A percentile compares a stretch with the other conserved stretches of the same genome.
Conservation (phyloP, 306 rosid species). For the Vachellia collinsii region DNA sequence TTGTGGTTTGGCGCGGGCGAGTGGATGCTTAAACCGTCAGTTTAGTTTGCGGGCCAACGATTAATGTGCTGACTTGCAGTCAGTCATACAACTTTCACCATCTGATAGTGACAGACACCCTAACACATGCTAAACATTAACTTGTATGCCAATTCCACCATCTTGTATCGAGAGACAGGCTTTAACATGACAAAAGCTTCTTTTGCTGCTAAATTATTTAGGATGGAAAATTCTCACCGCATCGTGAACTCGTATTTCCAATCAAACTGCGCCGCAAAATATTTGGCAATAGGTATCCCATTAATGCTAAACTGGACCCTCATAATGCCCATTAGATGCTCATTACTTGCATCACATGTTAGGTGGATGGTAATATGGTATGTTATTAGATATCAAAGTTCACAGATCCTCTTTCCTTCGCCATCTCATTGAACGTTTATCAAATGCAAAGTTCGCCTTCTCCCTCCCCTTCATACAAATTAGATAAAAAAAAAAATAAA, state of each 20-base stretch:
- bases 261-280: neutral
- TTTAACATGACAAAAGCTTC: neutral
- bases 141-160: neutral
- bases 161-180: neutral
- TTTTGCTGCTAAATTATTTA: neutral
- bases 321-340: neutral
- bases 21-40: neutral
- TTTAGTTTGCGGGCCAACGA: neutral
- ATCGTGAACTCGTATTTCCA: neutral
- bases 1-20: neutral
- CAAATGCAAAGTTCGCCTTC: too few species aligned
- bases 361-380: too few species aligned
- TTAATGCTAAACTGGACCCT: neutral
- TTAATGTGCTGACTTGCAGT: neutral
- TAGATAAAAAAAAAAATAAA: too few species aligned
- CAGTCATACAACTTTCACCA: neutral
- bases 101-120: neutral
- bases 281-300: neutral
- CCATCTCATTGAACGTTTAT: too few species aligned
- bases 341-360: neutral
- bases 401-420: too few species aligned
- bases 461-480: too few species aligned
- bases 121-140: too few species aligned
- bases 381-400: too few species aligned
- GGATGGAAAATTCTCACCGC: too few species aligned